Percentiles rank a stretch among this genome's conserved stretches.
phyloP scores from a whole-genome alignment of 2,329 filamentous ascomycete species.

The Dactylellina cionopaga region DNA sequence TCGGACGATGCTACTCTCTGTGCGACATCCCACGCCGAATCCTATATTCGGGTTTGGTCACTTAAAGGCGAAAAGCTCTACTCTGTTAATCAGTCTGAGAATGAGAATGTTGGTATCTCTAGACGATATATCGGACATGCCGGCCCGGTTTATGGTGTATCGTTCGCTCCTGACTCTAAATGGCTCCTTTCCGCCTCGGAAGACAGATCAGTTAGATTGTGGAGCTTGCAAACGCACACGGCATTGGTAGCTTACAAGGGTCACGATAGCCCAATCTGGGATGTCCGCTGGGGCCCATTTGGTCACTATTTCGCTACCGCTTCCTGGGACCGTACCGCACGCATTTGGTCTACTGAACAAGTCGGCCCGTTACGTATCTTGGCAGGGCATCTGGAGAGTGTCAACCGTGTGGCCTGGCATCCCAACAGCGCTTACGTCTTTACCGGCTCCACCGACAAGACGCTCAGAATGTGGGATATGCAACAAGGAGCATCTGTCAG shows the following conservation, averaged over 20 bases:
- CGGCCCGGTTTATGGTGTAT: slow-evolving; percentile 85
- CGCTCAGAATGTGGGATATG: slow-evolving; percentile 97
- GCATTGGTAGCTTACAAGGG: slow-evolving; percentile 94
- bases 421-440: slow-evolving; percentile 94
- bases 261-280: slow-evolving; percentile 88
- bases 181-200: slow-evolving; percentile 87
- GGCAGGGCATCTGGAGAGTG: slow-evolving; percentile 89
- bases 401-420: slow-evolving; percentile 93
- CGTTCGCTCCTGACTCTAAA: slow-evolving; percentile 80
- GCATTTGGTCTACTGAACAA: slow-evolving; percentile 92
- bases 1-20: slow-evolving; percentile 89
- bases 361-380: slow-evolving; percentile 88
- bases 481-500: slow-evolving; percentile 85
- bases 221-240: slow-evolving; percentile 92
- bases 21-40: slow-evolving; percentile 89
- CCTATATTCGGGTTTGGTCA: slow-evolving; percentile 94
- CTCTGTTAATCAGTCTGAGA: slow-evolving; percentile 70
- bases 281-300: slow-evolving; percentile 87
- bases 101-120: slow-evolving; percentile 74
- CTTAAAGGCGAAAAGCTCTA: slow-evolving; percentile 84
- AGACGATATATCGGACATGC: slow-evolving; percentile 84
- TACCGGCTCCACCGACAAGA: slow-evolving; percentile 90
- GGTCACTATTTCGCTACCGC: slow-evolving; percentile 94
- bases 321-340: slow-evolving; percentile 87
- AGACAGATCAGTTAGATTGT: slow-evolving; percentile 87